Evolutionary conservation across 2,329 filamentous ascomycete genomes (phyloP), one percentile per base, ranked within the genome.

Genomic region (Colletotrichum liaoningense): DNA sequence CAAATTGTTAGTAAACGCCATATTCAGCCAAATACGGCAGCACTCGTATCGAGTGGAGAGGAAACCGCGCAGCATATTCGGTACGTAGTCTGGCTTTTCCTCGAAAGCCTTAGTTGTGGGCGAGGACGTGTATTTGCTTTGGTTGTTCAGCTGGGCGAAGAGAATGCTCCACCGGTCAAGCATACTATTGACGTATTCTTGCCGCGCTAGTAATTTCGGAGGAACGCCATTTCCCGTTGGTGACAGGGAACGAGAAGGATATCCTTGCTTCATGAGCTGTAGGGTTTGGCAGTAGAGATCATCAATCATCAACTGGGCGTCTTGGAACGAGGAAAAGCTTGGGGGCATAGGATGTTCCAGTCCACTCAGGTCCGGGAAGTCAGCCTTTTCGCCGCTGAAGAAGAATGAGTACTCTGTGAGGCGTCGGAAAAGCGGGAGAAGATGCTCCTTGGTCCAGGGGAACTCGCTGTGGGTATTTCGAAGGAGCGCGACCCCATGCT

Each of bases 231-330:
- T 54, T 19, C 55, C 67, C 4, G 26, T 54, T 16, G n/a, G 60
- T 9, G 57, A 62, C 1, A 73, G 78, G 7, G 77, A 68, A 1
- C 81, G 78, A 46, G 80, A 83, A 1, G 65, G 38, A 57, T 81
- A 81, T 2, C 75, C 76, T 3, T 69, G 67, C 19, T 80, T 79
- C 6, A 84, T 76, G 4, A 85, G 75, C 0, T 78, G 75, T 0
- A 83, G 72, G 1, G 77, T 77, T 1, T 80, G 80, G 3, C 76
- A 74, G 3, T 80, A 67, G 5, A 81, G 26, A 35, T 76, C 76
- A 16, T 82, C 80, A 2, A 85, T 70, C 5, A 77, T 78, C n/a
- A 78, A 77, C 33, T 83, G 80, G 0, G 83, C 83, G 3, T 82
- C 77, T 2, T 77, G 73, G 9, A 80, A 67, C 0, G 73, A 71